phyloP scores from a whole-genome alignment of 257 asterid genomes.

The Anisodus tanguticus region DNA sequence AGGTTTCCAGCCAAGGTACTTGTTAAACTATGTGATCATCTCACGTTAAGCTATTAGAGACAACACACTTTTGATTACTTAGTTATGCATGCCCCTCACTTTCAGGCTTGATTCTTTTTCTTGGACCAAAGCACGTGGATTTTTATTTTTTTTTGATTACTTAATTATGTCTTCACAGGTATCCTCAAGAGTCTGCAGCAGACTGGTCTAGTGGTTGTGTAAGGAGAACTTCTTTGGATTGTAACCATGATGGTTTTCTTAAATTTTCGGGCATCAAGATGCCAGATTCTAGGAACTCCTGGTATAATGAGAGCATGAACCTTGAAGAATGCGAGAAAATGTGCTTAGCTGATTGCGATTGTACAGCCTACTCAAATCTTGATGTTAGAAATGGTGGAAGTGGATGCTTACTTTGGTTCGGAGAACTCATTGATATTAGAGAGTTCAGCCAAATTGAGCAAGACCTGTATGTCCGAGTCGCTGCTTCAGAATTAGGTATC shows the following conservation, averaged over 20 bases:
- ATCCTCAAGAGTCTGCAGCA: conserved; percentile 32
- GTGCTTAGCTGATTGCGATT: conserved; percentile 29
- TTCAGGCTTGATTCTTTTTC: neutral
- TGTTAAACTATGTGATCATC: neutral
- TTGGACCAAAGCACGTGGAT: neutral
- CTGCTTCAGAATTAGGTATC: conserved; percentile 33
- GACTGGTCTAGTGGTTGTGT: conserved; percentile 46
- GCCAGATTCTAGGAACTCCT: conserved; percentile 35
- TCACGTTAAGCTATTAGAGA: neutral
- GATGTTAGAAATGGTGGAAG: conserved; percentile 31
- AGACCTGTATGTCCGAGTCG: conserved; percentile 23
- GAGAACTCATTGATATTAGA: conserved; percentile 34
- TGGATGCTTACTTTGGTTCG: conserved; percentile 47
- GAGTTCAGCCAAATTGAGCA: neutral
- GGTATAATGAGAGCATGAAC: conserved; percentile 33
- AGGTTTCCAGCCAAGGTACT: conserved; percentile 37
- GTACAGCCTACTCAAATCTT: conserved; percentile 37
- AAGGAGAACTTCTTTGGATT: conserved; percentile 35
- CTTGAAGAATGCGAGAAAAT: conserved; percentile 38
- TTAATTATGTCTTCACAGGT: conserved; percentile 7
- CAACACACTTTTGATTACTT: conserved; percentile 36
- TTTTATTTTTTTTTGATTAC: conserved; percentile 7
- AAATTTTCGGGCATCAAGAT: conserved; percentile 36
- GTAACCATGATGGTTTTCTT: conserved; percentile 37
- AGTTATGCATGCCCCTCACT: neutral